These are phyloP conservation scores for Byssoonygena ceratinophila DNA, from an alignment of 2,329 filamentous ascomycete species.

Conservation along the genomic window DNA sequence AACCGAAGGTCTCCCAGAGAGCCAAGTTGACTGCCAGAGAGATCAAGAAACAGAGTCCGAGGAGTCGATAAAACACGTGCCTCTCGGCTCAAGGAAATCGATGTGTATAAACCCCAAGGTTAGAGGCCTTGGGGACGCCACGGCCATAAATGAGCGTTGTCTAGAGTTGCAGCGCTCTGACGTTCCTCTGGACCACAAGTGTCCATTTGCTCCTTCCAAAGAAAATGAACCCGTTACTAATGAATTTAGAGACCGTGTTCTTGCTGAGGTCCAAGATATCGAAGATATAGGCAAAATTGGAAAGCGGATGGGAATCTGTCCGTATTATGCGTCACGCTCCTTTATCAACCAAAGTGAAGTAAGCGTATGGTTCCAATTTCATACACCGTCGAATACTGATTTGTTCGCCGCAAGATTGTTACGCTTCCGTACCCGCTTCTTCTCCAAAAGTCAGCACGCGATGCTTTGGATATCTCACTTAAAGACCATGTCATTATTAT, in stretches of 20 bases:
- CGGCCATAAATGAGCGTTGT: slow-evolving; percentile 88
- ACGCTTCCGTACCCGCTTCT: slow-evolving; percentile 87
- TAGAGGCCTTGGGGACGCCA: slow-evolving; percentile 53
- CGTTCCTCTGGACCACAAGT: slow-evolving; percentile 54
- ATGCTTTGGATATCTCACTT: slow-evolving; percentile 75
- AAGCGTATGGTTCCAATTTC: slow-evolving; percentile 12
- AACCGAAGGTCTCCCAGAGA: slow-evolving; percentile 19
- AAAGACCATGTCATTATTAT: slow-evolving; percentile 88
- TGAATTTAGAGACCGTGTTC: slow-evolving; percentile 71
- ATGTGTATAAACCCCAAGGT: slow-evolving; percentile 84
- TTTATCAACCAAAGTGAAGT: slow-evolving; percentile 71
- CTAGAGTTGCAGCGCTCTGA: slow-evolving; percentile 73
- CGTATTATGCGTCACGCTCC: slow-evolving; percentile 88
- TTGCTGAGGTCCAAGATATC: slow-evolving; percentile 83
- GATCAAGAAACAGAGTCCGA: slow-evolving; percentile 25
- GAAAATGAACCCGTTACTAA: slow-evolving; percentile 61
- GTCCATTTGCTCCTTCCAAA: slow-evolving; percentile 65
- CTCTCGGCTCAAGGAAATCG: slow-evolving; percentile 76
- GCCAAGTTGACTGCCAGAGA: slow-evolving; percentile 13
- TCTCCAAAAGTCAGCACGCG: slow-evolving; percentile 73
- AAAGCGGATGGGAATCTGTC: slow-evolving; percentile 69
- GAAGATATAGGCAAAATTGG: slow-evolving; percentile 77
- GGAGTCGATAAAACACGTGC: slow-evolving; percentile 66
- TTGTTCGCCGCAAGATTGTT: slow-evolving; percentile 49
- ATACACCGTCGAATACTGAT: not conserved